Evolutionary conservation across 83 land plant genomes (phyloP).

Genomic region (Diphasiastrum complanatum): DNA sequence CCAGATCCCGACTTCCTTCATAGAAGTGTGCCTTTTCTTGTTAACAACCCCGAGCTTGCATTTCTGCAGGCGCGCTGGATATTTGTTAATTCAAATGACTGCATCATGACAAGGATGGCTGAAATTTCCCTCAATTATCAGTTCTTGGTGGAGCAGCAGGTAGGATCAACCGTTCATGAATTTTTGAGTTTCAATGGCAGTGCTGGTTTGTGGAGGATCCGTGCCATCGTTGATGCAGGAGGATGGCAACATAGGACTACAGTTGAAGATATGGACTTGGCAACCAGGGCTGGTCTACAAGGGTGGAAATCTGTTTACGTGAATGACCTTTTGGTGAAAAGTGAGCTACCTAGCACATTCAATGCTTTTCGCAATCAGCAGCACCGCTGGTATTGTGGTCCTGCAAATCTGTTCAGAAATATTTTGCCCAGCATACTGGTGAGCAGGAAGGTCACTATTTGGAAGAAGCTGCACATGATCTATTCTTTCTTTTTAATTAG

Average conservation of each 20-base stretch:
- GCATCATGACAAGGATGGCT: constrained; percentile 9
- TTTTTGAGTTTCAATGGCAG: constrained; percentile 29
- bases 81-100: constrained; percentile 23
- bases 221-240: constrained; percentile 22
- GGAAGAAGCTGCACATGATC: constrained; percentile 33
- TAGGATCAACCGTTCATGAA: constrained; percentile 19
- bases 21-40: constrained; percentile 29
- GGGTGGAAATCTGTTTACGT: constrained; percentile 26
- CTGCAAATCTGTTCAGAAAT: too few relatives aligned
- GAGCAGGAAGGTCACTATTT: constrained; percentile 19
- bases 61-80: constrained; percentile 39
- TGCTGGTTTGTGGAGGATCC: constrained; percentile 20
- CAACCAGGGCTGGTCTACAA: constrained; percentile 19
- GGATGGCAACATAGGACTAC: constrained; percentile 23
- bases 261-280: constrained; percentile 25
- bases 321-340: constrained; percentile 10
- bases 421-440: too few relatives aligned
- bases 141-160: constrained; percentile 22
- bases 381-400: too few relatives aligned
- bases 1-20: constrained; percentile 32
- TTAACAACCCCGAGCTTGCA: constrained; percentile 29
- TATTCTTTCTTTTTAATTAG: constrained; percentile 43
- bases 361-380: too few relatives aligned
- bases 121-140: constrained; percentile 19
- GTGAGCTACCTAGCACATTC: too few relatives aligned